Conservation (phyloP, 768 basidiomycete species). For the Tulasnella sp. region DNA sequence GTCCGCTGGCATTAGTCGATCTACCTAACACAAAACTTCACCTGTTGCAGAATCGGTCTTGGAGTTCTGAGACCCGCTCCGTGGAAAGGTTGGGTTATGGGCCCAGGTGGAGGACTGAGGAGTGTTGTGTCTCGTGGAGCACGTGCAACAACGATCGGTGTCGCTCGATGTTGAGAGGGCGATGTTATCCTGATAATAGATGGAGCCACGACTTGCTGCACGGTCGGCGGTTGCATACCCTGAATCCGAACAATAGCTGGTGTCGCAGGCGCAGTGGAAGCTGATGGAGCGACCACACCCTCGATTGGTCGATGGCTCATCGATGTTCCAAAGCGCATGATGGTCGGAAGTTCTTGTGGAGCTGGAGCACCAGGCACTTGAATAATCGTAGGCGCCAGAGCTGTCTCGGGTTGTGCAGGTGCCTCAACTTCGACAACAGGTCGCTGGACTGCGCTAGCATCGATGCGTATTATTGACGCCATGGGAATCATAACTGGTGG, state of each 20-base stretch:
- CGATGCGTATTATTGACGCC: conserved; percentile 4
- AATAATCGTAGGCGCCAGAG: conserved; percentile 11
- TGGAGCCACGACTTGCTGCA: neutral
- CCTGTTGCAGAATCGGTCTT: neutral
- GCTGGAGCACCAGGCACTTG: neutral
- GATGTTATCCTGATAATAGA: conserved; percentile 12
- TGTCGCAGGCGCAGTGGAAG: conserved; percentile 1
- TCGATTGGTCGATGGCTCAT: neutral
- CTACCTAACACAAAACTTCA: no score
- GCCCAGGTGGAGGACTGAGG: neutral
- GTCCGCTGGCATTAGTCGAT: no score
- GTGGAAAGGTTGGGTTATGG: neutral
- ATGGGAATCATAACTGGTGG: neutral
- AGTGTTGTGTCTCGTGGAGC: conserved; percentile 4
- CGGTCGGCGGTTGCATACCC: neutral
- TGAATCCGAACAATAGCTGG: conserved; percentile 13
- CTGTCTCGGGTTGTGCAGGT: neutral
- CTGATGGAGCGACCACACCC: neutral
- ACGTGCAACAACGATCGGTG: conserved; percentile 7
- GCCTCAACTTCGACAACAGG: conserved; percentile 1
- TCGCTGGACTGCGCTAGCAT: conserved; percentile 5
- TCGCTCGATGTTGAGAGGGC: neutral
- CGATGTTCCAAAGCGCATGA: conserved; percentile 9
- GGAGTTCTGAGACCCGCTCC: neutral
- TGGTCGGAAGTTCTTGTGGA: neutral